Evolutionary conservation across 208 protist genomes (phyloP), one percentile per base, ranked within the genome.

Genomic region (Leishmania aethiopica): DNA sequence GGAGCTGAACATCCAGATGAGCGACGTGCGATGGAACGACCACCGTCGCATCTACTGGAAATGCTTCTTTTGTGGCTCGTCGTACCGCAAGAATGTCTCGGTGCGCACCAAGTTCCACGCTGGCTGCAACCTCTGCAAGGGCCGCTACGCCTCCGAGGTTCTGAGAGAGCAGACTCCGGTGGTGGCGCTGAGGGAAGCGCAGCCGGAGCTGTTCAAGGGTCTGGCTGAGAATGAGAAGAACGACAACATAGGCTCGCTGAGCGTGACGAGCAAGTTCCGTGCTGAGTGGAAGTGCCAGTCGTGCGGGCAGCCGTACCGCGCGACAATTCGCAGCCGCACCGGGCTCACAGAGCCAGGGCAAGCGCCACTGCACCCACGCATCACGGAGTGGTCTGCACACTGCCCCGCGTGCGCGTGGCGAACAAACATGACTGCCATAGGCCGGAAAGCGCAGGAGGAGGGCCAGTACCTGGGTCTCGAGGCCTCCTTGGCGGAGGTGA

Each of bases 11-110:
- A 90, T 97, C 22, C 84, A 87, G 13, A 62, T 96, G 25, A 75
- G 62, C 11, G 93, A 97, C 49, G 87, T 97, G 32, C 94, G 94
- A 15, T 96, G 93, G 92, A 94, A 94, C 78, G 94, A 97, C 79
- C 93, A 97, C 77, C 89, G 94, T 3, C 93, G 93, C 53, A 89
- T 97, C 42, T 95, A 93, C 86, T 97, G 93, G 92, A 88, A 84
- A 51, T 97, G 94, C 79, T 84, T 83, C 66, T 95, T 96, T 78
- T 97, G 94, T 73, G 94, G 93, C 32, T 88, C 85, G 1, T 37
- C 81, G 11, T 97, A 96, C 72, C 93, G 93, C 60, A 96, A 96
- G 80, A 92, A 83, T 60, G 94, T 97, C 37, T 94, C 91, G 70
- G 92, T 95, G 77, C 92, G 92, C 78, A 94, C 86, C 40, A 95